phyloP scores from a whole-genome alignment of 2,329 filamentous ascomycete genomes.

The Chalaropsis ovoidea region DNA sequence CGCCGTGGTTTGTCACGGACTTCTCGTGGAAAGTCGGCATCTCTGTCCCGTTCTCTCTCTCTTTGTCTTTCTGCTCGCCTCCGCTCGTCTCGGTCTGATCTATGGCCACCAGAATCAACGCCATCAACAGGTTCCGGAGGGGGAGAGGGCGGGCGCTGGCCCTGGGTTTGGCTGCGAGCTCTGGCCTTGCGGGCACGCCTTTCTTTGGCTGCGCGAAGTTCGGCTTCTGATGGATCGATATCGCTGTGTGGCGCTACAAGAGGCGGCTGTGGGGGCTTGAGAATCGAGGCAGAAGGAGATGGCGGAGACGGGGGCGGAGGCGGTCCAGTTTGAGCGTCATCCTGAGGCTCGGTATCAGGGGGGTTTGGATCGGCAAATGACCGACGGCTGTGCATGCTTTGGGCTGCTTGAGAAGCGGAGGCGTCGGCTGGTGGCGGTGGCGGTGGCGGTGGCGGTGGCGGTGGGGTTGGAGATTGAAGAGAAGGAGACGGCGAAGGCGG shows the following conservation, averaged over 20 bases:
- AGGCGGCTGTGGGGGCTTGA: not conserved
- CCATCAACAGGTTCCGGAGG: conserved; percentile 21
- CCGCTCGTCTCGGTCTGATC: conserved; percentile 26
- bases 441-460: conserved; percentile 3
- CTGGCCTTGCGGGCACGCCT: conserved; percentile 22
- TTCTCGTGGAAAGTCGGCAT: conserved; percentile 27
- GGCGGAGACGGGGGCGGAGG: conserved; percentile 20
- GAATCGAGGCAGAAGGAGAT: conserved; percentile 7
- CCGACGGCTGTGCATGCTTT: not conserved
- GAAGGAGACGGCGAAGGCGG: not conserved
- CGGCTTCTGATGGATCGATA: conserved; percentile 20
- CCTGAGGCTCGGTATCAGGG: not conserved
- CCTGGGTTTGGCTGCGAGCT: conserved; percentile 21
- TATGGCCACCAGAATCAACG: conserved; percentile 10
- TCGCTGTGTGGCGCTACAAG: conserved; percentile 2
- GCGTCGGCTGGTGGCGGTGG: conserved; percentile 1
- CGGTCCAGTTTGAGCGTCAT: conserved; percentile 12
- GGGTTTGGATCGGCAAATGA: not conserved
- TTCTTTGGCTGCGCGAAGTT: conserved; percentile 22
- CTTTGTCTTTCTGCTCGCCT: conserved; percentile 23
- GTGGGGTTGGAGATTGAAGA: not conserved
- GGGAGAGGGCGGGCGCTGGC: conserved; percentile 20
- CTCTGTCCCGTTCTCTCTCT: conserved; percentile 19
- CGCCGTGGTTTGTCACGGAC: conserved; percentile 20
- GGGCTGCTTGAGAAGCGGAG: conserved; percentile 5